Evolutionary conservation across 805 yeast genomes (phyloP).

Genomic region (Candida odintsovae): DNA sequence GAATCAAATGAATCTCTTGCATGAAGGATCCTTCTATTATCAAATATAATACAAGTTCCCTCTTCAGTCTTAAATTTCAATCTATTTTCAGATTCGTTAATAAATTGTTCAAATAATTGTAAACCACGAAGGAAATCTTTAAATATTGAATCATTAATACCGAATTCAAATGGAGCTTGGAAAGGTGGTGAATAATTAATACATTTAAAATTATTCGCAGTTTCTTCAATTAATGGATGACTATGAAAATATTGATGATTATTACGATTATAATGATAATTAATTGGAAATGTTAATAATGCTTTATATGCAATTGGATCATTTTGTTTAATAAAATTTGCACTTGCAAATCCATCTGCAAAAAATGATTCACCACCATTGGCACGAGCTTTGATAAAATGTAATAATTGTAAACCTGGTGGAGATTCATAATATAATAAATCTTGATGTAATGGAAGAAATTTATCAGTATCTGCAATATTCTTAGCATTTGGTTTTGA

Average conservation of each 20-base stretch:
- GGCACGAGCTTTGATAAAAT: constrained; percentile 46
- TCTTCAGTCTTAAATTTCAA: constrained; percentile 48
- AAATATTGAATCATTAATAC: constrained; percentile 42
- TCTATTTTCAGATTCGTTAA: constrained; percentile 49
- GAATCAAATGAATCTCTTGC: constrained; percentile 49
- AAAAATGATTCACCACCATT: constrained; percentile 65
- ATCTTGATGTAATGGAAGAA: constrained; percentile 74
- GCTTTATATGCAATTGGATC: constrained; percentile 65
- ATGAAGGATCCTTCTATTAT: constrained; percentile 67
- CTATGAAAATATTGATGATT: constrained; percentile 56
- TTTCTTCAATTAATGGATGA: constrained; percentile 60
- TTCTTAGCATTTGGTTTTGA: constrained; percentile 50
- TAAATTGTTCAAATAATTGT: constrained; percentile 50
- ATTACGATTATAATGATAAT: constrained; percentile 61
- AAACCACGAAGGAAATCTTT: constrained; percentile 56
- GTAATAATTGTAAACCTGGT: constrained; percentile 72
- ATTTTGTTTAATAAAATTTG: constrained; percentile 41
- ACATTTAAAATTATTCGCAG: constrained; percentile 41
- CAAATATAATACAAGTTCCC: constrained; percentile 59
- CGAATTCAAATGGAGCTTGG: constrained; percentile 70
- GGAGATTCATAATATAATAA: constrained; percentile 73
- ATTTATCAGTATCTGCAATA: constrained; percentile 61
- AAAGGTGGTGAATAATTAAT: constrained; percentile 79
- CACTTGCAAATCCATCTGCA: constrained; percentile 67
- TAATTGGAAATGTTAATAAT: constrained; percentile 54